Percentiles rank a stretch among this genome's conserved stretches.
Evolutionary conservation across 192 early-diverging fungal genomes (phyloP).

Genomic region (Coemansia sp.): DNA sequence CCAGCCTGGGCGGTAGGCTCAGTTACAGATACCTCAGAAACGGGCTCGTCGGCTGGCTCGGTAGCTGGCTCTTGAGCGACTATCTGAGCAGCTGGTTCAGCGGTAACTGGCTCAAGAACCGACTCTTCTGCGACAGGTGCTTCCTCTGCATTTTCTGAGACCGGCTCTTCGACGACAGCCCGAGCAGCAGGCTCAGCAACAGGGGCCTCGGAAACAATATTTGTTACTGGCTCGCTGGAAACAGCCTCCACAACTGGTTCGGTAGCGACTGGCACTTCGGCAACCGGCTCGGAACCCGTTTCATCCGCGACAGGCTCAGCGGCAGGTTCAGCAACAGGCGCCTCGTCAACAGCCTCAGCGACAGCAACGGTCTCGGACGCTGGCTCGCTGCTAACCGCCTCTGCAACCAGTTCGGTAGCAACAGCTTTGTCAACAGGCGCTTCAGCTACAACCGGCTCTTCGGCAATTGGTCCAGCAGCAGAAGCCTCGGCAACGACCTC

Average conservation of each 20-base stretch:
- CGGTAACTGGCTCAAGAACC: background rate
- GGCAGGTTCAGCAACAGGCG: background rate
- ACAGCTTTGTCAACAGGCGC: no score
- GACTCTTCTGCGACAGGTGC: background rate
- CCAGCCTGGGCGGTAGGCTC: background rate
- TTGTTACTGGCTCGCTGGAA: background rate
- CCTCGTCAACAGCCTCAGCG: background rate
- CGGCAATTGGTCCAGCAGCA: background rate
- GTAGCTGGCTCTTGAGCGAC: background rate
- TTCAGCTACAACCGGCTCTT: background rate
- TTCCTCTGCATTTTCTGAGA: background rate
- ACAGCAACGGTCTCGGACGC: no score
- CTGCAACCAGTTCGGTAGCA: no score
- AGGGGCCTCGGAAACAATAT: background rate
- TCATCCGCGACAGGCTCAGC: background rate
- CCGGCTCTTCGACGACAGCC: background rate
- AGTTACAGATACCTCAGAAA: no score
- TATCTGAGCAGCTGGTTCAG: background rate
- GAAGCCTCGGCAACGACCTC: background rate
- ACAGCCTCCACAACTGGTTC: background rate
- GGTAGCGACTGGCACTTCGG: conserved; percentile 3
- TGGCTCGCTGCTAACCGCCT: background rate
- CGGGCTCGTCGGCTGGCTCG: no score
- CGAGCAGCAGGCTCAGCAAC: conserved; percentile 5
- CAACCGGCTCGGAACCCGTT: background rate